Conservation (phyloP, 2,329 filamentous ascomycete species). For the Microthyrium microscopicum region DNA sequence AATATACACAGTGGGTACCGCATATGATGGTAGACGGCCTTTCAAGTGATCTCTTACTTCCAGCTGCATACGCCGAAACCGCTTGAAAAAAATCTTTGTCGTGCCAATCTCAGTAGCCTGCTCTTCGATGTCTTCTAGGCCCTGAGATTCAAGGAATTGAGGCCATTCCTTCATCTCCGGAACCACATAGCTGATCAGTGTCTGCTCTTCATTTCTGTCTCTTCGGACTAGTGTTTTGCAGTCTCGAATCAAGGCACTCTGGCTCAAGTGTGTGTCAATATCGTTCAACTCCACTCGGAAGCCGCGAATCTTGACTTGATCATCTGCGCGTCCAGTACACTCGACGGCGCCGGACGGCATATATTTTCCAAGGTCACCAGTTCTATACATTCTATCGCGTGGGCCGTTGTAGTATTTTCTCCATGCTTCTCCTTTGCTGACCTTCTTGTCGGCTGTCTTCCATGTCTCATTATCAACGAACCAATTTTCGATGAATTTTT, state of each 20-base stretch:
- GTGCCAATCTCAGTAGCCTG: slow-evolving; percentile 19
- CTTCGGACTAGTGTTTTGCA: slow-evolving; percentile 72
- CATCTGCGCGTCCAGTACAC: slow-evolving; percentile 64
- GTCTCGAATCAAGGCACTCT: slow-evolving; percentile 61
- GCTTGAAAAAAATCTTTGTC: slow-evolving; percentile 8
- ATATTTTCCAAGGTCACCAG: slow-evolving; percentile 71
- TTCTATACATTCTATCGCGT: slow-evolving; percentile 71
- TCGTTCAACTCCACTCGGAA: slow-evolving; percentile 92
- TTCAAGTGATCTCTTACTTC: slow-evolving; percentile 53
- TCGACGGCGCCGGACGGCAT: slow-evolving; percentile 55
- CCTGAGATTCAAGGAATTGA: slow-evolving; percentile 39
- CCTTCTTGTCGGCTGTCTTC: slow-evolving; percentile 44
- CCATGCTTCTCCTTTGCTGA: slow-evolving; percentile 51
- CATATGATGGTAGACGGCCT: slow-evolving; percentile 55
- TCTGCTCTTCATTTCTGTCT: slow-evolving; percentile 72
- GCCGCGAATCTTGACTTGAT: slow-evolving; percentile 89
- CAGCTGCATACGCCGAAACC: slow-evolving; percentile 43
- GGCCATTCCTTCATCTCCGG: slow-evolving; percentile 63
- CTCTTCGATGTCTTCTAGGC: slow-evolving; percentile 21
- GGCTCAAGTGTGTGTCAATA: slow-evolving; percentile 69
- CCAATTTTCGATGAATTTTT: slow-evolving; percentile 76
- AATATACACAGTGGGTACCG: slow-evolving; percentile 59
- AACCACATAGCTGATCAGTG: slow-evolving; percentile 77
- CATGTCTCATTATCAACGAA: slow-evolving; percentile 62
- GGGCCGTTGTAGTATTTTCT: slow-evolving; percentile 62